Conservation (phyloP, 148 eudicot species). For the Rheum nobile region DNA sequence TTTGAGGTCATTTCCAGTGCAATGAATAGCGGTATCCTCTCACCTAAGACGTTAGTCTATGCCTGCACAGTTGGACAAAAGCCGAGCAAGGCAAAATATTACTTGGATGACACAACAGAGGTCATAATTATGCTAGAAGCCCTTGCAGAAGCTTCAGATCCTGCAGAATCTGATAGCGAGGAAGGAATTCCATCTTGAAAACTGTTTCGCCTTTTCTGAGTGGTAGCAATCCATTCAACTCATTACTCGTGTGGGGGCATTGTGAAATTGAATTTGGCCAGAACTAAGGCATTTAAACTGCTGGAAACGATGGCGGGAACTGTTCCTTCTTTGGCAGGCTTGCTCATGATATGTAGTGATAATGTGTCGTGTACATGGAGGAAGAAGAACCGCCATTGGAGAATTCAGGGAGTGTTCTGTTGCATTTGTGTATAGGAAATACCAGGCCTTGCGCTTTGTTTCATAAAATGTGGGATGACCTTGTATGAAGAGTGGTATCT, state of each 20-base stretch:
- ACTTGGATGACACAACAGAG: constrained; percentile 34
- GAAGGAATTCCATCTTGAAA: constrained; percentile 9
- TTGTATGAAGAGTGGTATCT: not conserved
- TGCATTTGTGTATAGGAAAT: not conserved
- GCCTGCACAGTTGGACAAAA: constrained; percentile 41
- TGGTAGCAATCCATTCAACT: not conserved
- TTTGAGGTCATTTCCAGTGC: constrained; percentile 34
- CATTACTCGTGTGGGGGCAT: not conserved
- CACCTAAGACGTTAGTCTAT: constrained; percentile 23
- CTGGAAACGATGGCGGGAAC: not conserved
- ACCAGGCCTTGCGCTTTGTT: not conserved
- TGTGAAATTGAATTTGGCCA: too few relatives aligned
- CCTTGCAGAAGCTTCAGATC: constrained; percentile 23
- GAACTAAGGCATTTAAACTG: not conserved
- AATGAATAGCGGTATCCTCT: constrained; percentile 23
- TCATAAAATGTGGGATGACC: not conserved
- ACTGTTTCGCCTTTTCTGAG: not conserved
- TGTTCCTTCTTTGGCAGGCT: not conserved
- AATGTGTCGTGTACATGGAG: not conserved
- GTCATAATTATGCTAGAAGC: constrained; percentile 34
- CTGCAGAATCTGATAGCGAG: constrained; percentile 16
- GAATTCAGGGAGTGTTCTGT: not conserved
- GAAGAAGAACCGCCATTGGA: not conserved
- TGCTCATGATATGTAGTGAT: not conserved
- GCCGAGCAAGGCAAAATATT: constrained; percentile 36